Evolutionary conservation across 208 protist genomes (phyloP).

Genomic region (Leishmania mexicana): DNA sequence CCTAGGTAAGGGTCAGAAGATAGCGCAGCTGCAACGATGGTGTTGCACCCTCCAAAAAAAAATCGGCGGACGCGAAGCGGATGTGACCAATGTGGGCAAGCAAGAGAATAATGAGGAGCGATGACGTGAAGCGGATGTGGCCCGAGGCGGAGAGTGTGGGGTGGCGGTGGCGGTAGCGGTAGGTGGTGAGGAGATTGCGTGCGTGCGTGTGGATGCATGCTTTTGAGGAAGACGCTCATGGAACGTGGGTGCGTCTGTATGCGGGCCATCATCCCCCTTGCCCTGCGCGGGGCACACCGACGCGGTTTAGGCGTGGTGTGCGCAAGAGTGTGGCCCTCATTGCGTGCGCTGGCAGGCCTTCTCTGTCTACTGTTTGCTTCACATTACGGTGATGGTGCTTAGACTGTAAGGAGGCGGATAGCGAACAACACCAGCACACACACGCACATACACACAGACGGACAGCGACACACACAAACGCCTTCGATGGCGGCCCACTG

Average conservation of each 20-base stretch:
- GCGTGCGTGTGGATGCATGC: background rate
- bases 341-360: background rate
- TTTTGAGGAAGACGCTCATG: background rate
- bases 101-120: background rate
- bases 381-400: background rate
- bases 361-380: background rate
- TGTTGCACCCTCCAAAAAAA: background rate
- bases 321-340: background rate
- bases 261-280: background rate
- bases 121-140: background rate
- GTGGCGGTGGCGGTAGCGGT: background rate
- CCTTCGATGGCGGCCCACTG: background rate
- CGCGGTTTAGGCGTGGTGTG: background rate
- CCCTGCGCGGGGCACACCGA: background rate
- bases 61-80: background rate
- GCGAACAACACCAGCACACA: background rate
- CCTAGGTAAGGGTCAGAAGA: background rate
- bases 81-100: background rate
- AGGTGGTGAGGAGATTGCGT: background rate
- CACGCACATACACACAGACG: background rate
- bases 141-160: background rate
- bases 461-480: background rate
- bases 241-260: background rate
- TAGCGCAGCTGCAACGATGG: background rate
- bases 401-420: background rate